Evolutionary conservation across 257 asterid genomes (phyloP).

Genomic region (Solanum phureja): DNA sequence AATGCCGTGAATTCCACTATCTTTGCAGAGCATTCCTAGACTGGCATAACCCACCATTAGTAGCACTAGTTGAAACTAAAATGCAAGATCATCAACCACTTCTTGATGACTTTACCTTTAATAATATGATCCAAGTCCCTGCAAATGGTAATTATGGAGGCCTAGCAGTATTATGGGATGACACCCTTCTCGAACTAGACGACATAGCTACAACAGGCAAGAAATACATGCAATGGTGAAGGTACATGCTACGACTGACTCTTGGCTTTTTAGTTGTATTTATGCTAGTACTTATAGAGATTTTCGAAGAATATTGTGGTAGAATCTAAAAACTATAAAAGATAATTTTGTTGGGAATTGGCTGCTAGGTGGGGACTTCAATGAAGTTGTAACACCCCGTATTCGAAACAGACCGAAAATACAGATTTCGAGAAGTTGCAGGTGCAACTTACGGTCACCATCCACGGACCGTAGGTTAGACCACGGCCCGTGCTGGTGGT

Average conservation of each 20-base stretch:
- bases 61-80: not conserved
- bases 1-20: rapidly evolving
- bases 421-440: too few species aligned
- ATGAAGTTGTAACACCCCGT: too few species aligned
- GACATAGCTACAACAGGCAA: not conserved
- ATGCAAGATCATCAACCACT: too few species aligned
- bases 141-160: not conserved
- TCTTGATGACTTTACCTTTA: too few species aligned
- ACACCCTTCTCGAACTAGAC: rapidly evolving
- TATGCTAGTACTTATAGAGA: not conserved
- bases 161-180: not conserved
- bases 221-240: not conserved
- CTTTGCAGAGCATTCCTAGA: not conserved
- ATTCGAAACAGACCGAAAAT: too few species aligned
- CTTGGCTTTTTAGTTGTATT: not conserved
- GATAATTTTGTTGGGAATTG: too few species aligned
- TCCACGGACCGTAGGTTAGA: too few species aligned
- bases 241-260: rapidly evolving
- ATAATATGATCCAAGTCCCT: not conserved
- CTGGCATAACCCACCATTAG: rapidly evolving
- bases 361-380: too few species aligned
- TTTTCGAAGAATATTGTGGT: not conserved
- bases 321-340: too few species aligned
- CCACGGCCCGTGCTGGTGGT: too few species aligned
- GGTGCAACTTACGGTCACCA: too few species aligned